Percentiles rank a stretch among this genome's conserved stretches.
These are phyloP conservation scores for Cladophialophora exuberans DNA, from an alignment of 2,329 filamentous ascomycete genomes.

Conservation along the genomic window DNA sequence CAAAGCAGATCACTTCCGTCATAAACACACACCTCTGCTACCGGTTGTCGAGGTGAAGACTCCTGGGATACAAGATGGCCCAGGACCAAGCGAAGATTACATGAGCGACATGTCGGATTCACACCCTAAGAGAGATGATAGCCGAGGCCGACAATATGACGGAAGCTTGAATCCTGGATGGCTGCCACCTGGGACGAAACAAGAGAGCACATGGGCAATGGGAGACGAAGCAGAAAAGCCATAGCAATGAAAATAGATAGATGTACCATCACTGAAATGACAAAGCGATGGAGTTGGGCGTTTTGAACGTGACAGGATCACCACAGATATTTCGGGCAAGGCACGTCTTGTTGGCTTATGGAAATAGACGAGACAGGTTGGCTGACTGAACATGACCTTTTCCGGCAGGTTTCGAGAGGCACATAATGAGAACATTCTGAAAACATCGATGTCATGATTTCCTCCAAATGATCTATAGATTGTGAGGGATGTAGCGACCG, in stretches of 20 bases:
- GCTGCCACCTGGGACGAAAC: conserved; percentile 78
- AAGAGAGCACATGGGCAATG: conserved; percentile 78
- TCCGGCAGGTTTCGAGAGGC: not conserved
- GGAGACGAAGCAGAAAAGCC: conserved; percentile 44
- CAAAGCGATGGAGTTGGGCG: conserved; percentile 28
- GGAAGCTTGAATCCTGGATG: conserved; percentile 48
- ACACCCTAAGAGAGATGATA: conserved; percentile 47
- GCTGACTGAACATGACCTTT: not conserved
- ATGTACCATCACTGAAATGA: conserved; percentile 24
- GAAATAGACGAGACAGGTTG: not conserved
- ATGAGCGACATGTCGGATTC: conserved; percentile 21
- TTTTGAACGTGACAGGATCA: conserved; percentile 11
- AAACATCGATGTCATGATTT: not conserved
- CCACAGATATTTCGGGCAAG: not conserved
- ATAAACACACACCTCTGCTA: conserved; percentile 60
- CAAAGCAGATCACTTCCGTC: conserved; percentile 64
- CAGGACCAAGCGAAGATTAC: conserved; percentile 14
- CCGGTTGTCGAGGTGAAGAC: conserved; percentile 60
- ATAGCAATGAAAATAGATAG: conserved; percentile 29
- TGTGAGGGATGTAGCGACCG: conserved; percentile 58
- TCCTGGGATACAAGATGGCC: conserved; percentile 35
- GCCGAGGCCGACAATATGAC: conserved; percentile 38
- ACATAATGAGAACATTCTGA: not conserved
- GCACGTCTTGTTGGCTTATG: not conserved
- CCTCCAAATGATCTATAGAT: conserved; percentile 10